These are phyloP conservation scores for Sugiyamaella lignohabitans DNA, from an alignment of 805 yeast species.

Conservation along the genomic window DNA sequence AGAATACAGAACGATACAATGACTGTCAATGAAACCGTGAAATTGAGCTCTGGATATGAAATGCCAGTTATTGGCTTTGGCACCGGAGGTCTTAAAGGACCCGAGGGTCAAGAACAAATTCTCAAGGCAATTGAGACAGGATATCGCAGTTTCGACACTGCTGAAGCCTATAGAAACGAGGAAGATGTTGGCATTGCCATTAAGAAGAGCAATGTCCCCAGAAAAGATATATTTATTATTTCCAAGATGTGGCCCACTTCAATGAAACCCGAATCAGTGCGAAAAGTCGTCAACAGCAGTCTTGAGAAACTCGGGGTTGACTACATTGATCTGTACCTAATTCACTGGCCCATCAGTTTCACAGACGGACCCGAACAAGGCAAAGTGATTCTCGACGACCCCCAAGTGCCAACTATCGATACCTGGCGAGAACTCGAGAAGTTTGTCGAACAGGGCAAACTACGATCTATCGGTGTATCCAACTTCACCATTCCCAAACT, in stretches of 20 bases:
- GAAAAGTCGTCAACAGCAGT: constrained; percentile 38
- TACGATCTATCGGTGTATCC: constrained; percentile 69
- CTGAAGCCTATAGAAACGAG: constrained; percentile 51
- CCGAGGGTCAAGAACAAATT: constrained; percentile 8
- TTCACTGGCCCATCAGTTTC: constrained; percentile 48
- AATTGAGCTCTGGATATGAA: constrained; percentile 38
- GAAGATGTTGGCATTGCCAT: constrained; percentile 48
- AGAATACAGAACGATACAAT: too few species aligned
- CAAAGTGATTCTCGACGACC: constrained; percentile 25
- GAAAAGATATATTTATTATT: constrained; percentile 38
- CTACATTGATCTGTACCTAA: constrained; percentile 49
- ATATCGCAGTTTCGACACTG: constrained; percentile 60
- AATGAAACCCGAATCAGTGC: constrained; percentile 37
- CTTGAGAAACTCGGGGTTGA: constrained; percentile 39
- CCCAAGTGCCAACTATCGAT: constrained; percentile 29
- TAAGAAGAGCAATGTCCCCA: constrained; percentile 50
- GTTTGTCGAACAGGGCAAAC: constrained; percentile 38
- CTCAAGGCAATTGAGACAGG: constrained; percentile 42
- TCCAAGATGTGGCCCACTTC: constrained; percentile 33
- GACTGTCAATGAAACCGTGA: constrained; percentile 1
- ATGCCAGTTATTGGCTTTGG: constrained; percentile 54
- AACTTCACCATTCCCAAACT: constrained; percentile 55
- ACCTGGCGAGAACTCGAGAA: constrained; percentile 63
- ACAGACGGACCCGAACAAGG: constrained; percentile 11
- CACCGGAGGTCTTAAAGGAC: constrained; percentile 39